Conservation (phyloP, 2,329 filamentous ascomycete species). For the Aspergillus piperis region DNA sequence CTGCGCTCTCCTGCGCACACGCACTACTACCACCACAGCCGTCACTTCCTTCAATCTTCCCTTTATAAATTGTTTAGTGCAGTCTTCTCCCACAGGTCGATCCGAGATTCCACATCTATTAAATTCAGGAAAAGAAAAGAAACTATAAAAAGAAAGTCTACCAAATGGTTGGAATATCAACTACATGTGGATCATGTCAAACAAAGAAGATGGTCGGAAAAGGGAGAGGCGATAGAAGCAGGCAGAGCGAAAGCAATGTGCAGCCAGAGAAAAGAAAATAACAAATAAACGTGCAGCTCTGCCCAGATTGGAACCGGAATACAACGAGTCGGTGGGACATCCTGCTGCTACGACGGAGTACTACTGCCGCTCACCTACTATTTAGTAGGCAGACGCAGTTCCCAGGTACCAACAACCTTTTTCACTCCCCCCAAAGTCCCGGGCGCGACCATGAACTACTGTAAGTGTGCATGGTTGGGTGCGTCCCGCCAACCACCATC, state of each 20-base stretch:
- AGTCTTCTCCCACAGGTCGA: not conserved
- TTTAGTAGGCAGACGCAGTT: not conserved
- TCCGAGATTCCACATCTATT: not conserved
- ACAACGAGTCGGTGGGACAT: not conserved
- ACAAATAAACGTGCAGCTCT: conserved; percentile 21
- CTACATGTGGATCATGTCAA: not conserved
- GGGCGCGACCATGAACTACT: conserved; percentile 18
- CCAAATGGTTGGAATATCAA: conserved; percentile 1
- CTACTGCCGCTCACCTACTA: not conserved
- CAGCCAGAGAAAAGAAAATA: conserved; percentile 5
- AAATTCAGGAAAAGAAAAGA: not conserved
- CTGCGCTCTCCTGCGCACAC: conserved; percentile 15
- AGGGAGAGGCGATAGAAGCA: conserved; percentile 1
- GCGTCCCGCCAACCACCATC: conserved; percentile 17
- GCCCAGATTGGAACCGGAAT: not conserved
- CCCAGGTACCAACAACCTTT: not conserved
- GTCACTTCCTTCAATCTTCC: not conserved
- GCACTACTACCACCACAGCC: conserved; percentile 1
- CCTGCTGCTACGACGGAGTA: not conserved
- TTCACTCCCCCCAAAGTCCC: conserved; percentile 5
- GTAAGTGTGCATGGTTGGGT: conserved; percentile 23
- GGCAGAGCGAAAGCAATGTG: not conserved
- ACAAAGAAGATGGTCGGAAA: conserved; percentile 3
- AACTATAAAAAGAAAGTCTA: not conserved
- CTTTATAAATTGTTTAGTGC: not conserved